Conservation (phyloP, 2,329 filamentous ascomycete genomes). For the Ceratocystis ficicola region DNA sequence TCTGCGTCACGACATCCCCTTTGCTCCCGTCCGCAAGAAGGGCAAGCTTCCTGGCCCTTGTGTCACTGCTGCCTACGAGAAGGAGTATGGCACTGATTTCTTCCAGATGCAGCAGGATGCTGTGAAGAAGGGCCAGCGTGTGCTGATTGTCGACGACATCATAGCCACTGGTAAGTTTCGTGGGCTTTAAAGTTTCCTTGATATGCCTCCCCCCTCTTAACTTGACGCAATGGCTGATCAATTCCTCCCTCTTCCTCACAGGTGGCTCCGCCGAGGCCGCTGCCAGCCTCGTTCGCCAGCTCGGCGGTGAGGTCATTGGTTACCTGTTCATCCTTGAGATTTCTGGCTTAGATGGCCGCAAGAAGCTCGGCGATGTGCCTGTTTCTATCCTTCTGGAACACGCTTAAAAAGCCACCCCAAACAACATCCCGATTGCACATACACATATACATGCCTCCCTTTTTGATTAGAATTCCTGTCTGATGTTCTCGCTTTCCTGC, state of each 20-base stretch:
- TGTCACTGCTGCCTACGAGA: constrained; percentile 74
- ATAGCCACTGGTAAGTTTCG: constrained; percentile 77
- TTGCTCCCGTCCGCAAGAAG: constrained; percentile 87
- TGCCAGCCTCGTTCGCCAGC: constrained; percentile 70
- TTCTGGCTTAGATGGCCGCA: constrained; percentile 79
- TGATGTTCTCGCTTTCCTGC: neutral
- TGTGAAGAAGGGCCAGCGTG: constrained; percentile 74
- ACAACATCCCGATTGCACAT: neutral
- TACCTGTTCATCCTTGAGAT: constrained; percentile 96
- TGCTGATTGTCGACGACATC: constrained; percentile 91
- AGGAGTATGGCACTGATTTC: constrained; percentile 90
- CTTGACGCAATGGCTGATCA: constrained; percentile 11
- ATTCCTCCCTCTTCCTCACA: constrained; percentile 29
- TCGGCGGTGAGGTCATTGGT: constrained; percentile 74
- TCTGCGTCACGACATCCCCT: constrained; percentile 66
- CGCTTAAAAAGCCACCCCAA: constrained; percentile 26
- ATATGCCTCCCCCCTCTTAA: constrained; percentile 22
- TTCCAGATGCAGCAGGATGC: constrained; percentile 92
- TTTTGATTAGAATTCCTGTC: neutral
- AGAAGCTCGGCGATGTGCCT: constrained; percentile 68
- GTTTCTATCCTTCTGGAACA: constrained; percentile 68
- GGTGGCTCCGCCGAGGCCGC: constrained; percentile 86
- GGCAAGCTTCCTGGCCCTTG: constrained; percentile 90
- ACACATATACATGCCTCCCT: neutral
- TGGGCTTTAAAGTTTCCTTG: neutral